Conservation (phyloP, 163 green algal species). For the Scenedesmus sp. region DNA sequence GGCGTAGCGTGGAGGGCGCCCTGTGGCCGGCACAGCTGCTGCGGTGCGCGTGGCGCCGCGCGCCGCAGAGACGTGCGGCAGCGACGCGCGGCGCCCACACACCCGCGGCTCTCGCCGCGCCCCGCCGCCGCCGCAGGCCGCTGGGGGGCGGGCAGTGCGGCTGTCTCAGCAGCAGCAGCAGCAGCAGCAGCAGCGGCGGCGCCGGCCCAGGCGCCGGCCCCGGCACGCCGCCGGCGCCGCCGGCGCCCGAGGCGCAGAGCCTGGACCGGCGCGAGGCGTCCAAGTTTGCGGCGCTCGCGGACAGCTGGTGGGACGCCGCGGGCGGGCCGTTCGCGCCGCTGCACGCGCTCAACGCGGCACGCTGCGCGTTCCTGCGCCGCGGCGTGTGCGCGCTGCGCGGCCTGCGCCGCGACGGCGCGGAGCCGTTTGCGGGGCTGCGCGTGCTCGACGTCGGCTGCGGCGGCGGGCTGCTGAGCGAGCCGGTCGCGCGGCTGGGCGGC, state of each 20-base stretch:
- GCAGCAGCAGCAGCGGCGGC: conserved; percentile 26
- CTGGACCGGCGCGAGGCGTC: conserved; percentile 67
- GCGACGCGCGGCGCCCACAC: no score
- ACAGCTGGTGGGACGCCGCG: conserved; percentile 85
- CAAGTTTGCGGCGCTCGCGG: conserved; percentile 85
- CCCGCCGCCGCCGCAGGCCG: neutral
- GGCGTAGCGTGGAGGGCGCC: no score
- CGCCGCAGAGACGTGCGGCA: no score
- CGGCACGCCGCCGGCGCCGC: neutral
- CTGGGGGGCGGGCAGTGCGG: neutral
- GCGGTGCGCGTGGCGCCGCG: no score
- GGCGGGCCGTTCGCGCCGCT: conserved; percentile 82
- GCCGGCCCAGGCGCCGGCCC: neutral
- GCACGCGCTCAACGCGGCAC: conserved; percentile 86
- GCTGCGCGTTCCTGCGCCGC: conserved; percentile 78
- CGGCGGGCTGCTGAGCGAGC: conserved; percentile 88
- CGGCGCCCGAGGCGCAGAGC: conserved; percentile 9
- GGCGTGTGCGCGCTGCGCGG: conserved; percentile 59
- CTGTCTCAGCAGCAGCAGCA: conserved; percentile 28
- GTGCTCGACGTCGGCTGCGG: conserved; percentile 96
- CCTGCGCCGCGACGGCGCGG: neutral
- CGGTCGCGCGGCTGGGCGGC: conserved; percentile 81
- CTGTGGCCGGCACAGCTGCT: no score
- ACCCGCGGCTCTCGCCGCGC: no score
- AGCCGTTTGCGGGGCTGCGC: conserved; percentile 68